Conservation (phyloP, 306 rosid genomes). For the Psophocarpus tetragonolobus region DNA sequence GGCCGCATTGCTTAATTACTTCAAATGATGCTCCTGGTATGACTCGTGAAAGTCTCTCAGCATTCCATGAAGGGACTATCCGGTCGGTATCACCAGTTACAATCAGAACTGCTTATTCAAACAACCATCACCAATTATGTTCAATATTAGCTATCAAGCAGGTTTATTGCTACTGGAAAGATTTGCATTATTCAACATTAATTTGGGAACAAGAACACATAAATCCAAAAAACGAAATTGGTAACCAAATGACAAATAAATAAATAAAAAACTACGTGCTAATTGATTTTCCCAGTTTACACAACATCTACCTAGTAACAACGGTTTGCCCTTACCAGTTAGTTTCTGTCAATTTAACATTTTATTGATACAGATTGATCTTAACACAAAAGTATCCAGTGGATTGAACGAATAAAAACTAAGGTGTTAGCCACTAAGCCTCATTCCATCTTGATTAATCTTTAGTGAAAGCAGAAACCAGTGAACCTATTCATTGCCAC, state of each 20-base stretch:
- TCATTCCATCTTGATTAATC: conserved; percentile 24
- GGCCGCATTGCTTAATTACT: conserved; percentile 83
- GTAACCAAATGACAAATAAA: conserved; percentile 11
- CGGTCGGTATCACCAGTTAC: conserved; percentile 85
- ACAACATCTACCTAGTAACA: neutral
- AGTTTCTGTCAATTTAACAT: neutral
- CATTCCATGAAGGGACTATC: conserved; percentile 85
- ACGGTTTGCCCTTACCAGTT: neutral
- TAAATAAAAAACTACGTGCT: conserved; percentile 11
- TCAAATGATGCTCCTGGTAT: conserved; percentile 77
- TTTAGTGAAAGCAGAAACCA: neutral
- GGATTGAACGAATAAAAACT: neutral
- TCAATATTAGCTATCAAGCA: conserved; percentile 1
- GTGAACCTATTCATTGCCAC: conserved; percentile 7
- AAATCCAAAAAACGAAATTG: neutral
- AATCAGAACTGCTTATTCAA: conserved; percentile 67
- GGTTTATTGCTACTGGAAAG: neutral
- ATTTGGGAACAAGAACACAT: neutral
- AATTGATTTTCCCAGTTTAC: neutral
- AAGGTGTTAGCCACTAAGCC: neutral
- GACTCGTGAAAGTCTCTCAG: conserved; percentile 74
- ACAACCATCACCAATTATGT: conserved; percentile 27
- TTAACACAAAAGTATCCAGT: neutral
- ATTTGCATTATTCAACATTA: conserved; percentile 10
- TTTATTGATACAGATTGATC: conserved; percentile 21